A percentile compares a stretch with the other conserved stretches of the same genome.
Evolutionary conservation across 2,329 filamentous ascomycete species (phyloP).

Genomic region (Dactylellina sp.): DNA sequence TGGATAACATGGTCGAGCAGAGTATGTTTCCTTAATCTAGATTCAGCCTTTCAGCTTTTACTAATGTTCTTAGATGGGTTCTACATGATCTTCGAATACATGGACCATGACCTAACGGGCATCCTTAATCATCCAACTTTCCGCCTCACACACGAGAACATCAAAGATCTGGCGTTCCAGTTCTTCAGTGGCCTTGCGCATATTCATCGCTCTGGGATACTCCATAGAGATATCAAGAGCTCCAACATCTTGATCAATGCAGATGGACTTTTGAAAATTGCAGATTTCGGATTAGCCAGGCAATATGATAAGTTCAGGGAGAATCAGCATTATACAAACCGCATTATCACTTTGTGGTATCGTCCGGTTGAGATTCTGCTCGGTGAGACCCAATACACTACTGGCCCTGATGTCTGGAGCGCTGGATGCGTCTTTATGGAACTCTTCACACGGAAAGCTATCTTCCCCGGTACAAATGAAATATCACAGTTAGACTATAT

Average conservation of each 20-base stretch:
- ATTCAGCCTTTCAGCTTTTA: background rate
- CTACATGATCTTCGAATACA: conserved; percentile 99
- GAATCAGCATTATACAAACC: conserved; percentile 95
- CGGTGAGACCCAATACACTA: conserved; percentile 89
- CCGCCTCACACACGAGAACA: conserved; percentile 83
- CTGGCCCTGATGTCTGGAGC: conserved; percentile 94
- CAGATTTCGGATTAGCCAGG: conserved; percentile 93
- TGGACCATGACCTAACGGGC: conserved; percentile 94
- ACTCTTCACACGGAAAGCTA: conserved; percentile 91
- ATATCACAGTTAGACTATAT: conserved; percentile 96
- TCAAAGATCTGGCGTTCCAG: conserved; percentile 91
- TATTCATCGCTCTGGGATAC: conserved; percentile 88
- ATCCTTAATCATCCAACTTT: conserved; percentile 95
- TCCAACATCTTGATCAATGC: conserved; percentile 96
- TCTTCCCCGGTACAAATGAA: conserved; percentile 96
- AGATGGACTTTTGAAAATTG: conserved; percentile 87
- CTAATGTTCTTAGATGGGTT: conserved; percentile 74
- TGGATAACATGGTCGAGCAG: conserved; percentile 96
- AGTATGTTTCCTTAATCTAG: conserved; percentile 64
- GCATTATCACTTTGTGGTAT: conserved; percentile 99
- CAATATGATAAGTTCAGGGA: conserved; percentile 89
- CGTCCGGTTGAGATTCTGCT: conserved; percentile 88
- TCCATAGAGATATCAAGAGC: conserved; percentile 98
- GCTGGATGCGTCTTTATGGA: conserved; percentile 96
- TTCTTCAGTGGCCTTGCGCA: conserved; percentile 95